Conservation (phyloP, 129 eudicot species). For the Artemisia annua region DNA sequence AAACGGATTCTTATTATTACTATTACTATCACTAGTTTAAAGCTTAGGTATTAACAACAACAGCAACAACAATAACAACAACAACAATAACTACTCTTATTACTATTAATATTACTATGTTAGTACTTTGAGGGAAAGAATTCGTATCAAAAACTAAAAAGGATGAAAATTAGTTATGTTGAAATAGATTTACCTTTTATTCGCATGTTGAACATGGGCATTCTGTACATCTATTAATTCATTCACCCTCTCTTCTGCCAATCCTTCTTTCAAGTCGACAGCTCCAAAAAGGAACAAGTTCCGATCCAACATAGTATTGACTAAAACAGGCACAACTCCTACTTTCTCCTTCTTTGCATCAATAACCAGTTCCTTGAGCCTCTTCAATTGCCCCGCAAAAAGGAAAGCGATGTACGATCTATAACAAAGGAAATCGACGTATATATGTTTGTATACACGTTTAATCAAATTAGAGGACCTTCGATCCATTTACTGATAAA, state of each 20-base stretch:
- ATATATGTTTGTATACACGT: too few relatives aligned
- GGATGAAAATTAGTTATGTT: too few relatives aligned
- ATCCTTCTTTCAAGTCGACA: conserved; percentile 61
- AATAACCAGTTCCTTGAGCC: conserved; percentile 53
- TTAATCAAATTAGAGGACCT: too few relatives aligned
- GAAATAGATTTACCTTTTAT: conserved; percentile 63
- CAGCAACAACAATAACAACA: too few relatives aligned
- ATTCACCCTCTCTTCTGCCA: conserved; percentile 62
- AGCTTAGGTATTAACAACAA: too few relatives aligned
- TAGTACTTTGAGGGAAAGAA: too few relatives aligned
- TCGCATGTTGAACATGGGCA: conserved; percentile 61
- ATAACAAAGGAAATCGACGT: neutral
- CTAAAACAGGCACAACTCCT: conserved; percentile 48
- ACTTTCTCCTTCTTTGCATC: conserved; percentile 57
- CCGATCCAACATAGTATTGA: conserved; percentile 66
- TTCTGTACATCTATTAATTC: conserved; percentile 58
- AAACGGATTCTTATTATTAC: too few relatives aligned
- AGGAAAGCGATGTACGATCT: conserved; percentile 7
- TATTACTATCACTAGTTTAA: too few relatives aligned
- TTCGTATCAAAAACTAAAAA: too few relatives aligned
- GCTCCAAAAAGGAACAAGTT: conserved; percentile 74
- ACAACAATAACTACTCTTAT: too few relatives aligned
- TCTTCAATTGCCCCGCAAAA: conserved; percentile 59
- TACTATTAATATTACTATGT: too few relatives aligned
- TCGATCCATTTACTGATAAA: too few relatives aligned